Conservation (phyloP, 495 filamentous ascomycete species). For the Echria macrotheca region DNA sequence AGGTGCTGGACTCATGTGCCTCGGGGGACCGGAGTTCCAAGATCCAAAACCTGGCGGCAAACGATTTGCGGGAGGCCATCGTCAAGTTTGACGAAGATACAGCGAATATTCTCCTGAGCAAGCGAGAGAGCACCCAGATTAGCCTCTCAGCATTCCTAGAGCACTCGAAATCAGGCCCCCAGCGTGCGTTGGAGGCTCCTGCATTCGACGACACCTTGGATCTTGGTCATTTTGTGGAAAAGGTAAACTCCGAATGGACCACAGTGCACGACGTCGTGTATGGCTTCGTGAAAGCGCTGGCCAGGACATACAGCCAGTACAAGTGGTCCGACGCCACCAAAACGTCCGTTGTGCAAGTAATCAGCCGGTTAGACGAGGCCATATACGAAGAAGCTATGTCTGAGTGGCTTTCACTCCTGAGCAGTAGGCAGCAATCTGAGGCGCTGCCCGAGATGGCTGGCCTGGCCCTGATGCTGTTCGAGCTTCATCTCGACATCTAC, state of each 20-base stretch:
- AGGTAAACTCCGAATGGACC: conserved; percentile 50
- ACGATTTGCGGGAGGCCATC: conserved; percentile 39
- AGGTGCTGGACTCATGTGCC: conserved; percentile 47
- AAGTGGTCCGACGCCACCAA: conserved; percentile 74
- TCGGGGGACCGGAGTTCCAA: conserved; percentile 40
- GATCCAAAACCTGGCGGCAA: conserved; percentile 32
- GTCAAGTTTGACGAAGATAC: conserved; percentile 37
- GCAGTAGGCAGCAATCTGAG: conserved; percentile 18
- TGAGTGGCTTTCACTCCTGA: conserved; percentile 32
- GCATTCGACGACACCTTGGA: conserved; percentile 52
- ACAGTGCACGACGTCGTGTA: conserved; percentile 59
- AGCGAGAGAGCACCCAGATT: conserved; percentile 36
- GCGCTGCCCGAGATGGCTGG: conserved; percentile 33
- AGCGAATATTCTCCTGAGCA: conserved; percentile 37
- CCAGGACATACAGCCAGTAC: conserved; percentile 54
- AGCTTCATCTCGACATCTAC: conserved; percentile 85
- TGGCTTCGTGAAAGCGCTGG: conserved; percentile 58
- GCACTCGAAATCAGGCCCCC: conserved; percentile 60
- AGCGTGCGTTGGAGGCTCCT: conserved; percentile 45
- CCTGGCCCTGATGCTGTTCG: conserved; percentile 75
- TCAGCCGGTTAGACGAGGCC: conserved; percentile 62
- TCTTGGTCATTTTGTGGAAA: conserved; percentile 50
- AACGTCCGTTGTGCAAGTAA: conserved; percentile 59
- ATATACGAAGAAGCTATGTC: conserved; percentile 52
- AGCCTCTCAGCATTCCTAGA: conserved; percentile 70